A percentile compares a stretch with the other conserved stretches of the same genome.
These are phyloP conservation scores for Amoebophrya sp. DNA, from an alignment of 169 alveolate genomes.

Conservation along the genomic window DNA sequence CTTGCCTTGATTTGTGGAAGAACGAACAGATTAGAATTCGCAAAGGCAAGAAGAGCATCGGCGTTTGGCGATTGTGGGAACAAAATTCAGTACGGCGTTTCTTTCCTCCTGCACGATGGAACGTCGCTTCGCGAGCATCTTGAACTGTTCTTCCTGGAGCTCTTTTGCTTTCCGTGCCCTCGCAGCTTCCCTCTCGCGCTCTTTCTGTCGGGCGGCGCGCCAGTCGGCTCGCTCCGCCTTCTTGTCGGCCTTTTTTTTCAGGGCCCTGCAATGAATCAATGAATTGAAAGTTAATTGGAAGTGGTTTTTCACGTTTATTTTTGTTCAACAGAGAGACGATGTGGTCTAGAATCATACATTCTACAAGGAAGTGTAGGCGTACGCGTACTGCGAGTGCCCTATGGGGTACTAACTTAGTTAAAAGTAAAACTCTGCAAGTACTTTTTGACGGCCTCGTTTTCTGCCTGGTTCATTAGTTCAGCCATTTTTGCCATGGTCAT, in stretches of 20 bases:
- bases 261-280: background rate
- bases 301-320: no score
- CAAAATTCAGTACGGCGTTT: background rate
- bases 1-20: no score
- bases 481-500: conserved; percentile 4
- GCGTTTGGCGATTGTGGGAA: no score
- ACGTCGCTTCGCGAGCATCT: background rate
- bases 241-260: background rate
- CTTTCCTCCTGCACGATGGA: background rate
- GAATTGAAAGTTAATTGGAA: no score
- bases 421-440: no score
- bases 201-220: background rate
- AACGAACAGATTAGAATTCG: no score
- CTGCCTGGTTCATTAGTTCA: background rate
- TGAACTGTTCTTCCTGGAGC: background rate
- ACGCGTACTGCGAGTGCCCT: no score
- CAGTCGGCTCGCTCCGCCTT: background rate
- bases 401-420: no score
- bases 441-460: background rate
- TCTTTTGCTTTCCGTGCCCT: background rate
- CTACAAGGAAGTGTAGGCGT: no score
- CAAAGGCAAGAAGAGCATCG: no score
- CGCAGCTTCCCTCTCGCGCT: background rate
- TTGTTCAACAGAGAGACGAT: no score
- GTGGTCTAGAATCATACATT: no score